These are phyloP conservation scores for Podospora comata DNA, from an alignment of 495 filamentous ascomycete genomes.

Conservation along the genomic window DNA sequence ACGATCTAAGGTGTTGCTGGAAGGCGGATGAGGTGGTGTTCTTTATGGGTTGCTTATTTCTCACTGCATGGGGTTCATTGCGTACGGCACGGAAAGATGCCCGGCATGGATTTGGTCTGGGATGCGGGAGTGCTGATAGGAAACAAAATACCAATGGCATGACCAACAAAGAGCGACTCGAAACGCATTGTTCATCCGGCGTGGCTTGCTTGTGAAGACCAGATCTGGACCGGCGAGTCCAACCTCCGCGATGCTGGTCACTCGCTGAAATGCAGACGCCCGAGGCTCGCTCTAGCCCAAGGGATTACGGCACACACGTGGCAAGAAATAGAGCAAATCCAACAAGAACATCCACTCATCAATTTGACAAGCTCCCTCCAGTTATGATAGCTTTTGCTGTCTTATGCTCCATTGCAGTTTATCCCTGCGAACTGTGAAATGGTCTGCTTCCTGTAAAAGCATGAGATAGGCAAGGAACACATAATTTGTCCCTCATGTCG, in stretches of 20 bases:
- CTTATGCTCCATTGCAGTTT: not conserved
- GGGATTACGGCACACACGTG: conserved; percentile 5
- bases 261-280: conserved; percentile 8
- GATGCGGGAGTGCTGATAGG: conserved; percentile 41
- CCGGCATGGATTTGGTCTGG: conserved; percentile 39
- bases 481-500: too few species aligned
- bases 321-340: conserved; percentile 12
- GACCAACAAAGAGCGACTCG: conserved; percentile 27
- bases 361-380: conserved; percentile 7
- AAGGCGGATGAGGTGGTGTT: conserved; percentile 27
- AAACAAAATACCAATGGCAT: conserved; percentile 42
- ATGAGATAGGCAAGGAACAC: too few species aligned
- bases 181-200: conserved; percentile 17
- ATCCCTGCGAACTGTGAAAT: not conserved
- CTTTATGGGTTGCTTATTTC: conserved; percentile 35
- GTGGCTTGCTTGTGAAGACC: conserved; percentile 18
- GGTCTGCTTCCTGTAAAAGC: not conserved
- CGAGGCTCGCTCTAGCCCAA: conserved; percentile 11
- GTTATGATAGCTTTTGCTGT: not conserved
- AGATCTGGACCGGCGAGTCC: conserved; percentile 5
- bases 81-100: conserved; percentile 40
- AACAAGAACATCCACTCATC: conserved; percentile 4
- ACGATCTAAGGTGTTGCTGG: conserved; percentile 68
- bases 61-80: conserved; percentile 40
- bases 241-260: not conserved